A percentile compares a stretch with the other conserved stretches of the same genome.
These are phyloP conservation scores for Debaryomyces hansenii DNA, from an alignment of 805 yeast species.

Conservation along the genomic window DNA sequence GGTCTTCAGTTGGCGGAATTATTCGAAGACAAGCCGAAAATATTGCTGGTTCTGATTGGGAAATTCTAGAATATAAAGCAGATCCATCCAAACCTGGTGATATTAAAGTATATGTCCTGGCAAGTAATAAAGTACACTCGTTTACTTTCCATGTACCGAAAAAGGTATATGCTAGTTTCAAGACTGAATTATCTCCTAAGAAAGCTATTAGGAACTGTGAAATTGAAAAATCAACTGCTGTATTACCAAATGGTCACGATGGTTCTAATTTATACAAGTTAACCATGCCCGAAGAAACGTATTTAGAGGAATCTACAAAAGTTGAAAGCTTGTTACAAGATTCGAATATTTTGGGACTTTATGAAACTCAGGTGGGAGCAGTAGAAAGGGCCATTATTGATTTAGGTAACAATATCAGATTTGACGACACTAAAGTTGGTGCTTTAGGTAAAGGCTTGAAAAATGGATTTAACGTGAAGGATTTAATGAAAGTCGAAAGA, in stretches of 20 bases:
- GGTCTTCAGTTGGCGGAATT: constrained; percentile 66
- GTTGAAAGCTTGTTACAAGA: constrained; percentile 65
- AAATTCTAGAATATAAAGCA: constrained; percentile 66
- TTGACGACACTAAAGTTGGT: constrained; percentile 74
- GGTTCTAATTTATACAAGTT: constrained; percentile 56
- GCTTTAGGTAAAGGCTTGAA: constrained; percentile 83
- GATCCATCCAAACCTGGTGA: constrained; percentile 67
- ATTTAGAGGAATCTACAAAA: constrained; percentile 52
- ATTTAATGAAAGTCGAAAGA: constrained; percentile 49
- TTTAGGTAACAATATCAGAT: constrained; percentile 70
- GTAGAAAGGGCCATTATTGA: constrained; percentile 76
- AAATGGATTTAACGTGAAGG: constrained; percentile 73
- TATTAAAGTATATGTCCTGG: constrained; percentile 66
- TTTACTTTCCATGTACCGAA: constrained; percentile 75
- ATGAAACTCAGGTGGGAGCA: constrained; percentile 70
- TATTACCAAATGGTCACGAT: constrained; percentile 69
- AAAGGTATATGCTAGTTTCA: constrained; percentile 66
- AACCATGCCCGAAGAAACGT: constrained; percentile 67
- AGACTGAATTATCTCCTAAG: constrained; percentile 44
- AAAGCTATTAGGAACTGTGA: constrained; percentile 47
- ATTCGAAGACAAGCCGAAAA: constrained; percentile 76
- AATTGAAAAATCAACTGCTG: constrained; percentile 57
- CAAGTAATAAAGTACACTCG: constrained; percentile 71
- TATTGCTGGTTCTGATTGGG: constrained; percentile 81
- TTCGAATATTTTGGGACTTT: constrained; percentile 63